Base-by-base conservation (phyloP, 2,329 filamentous ascomycete species). In the Pezicula rhizophila region DNA sequence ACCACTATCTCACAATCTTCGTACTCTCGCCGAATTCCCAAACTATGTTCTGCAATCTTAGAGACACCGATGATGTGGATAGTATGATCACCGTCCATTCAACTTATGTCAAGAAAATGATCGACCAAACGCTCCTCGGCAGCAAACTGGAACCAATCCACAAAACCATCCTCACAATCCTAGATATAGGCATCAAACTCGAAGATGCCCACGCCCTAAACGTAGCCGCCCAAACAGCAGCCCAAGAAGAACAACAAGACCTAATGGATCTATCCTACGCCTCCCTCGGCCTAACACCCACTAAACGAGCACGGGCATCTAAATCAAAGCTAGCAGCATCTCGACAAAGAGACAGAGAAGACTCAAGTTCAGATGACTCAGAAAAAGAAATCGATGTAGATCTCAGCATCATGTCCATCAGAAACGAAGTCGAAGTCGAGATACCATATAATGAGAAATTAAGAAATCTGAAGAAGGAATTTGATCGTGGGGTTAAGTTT, bases 81-180 rank as follows among this genome's bases (percentile, higher is more conserved):
- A 78, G 78, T 23, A 95, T 96, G 87, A 82, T 90, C 23, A 68
- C 68, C 1, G 75, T 83, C 1, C 90, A 96, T 62, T 68, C 77
- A 4, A 63, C 66, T 0, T 92, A 85, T 59, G 70, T 86, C 40
- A 74, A 73, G 40, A 75, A 75, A 2, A 69, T 93, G 10, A 71
- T 83, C 48, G 77, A 82, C 28, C 82, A 89, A 54, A 80, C 86
- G 8, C 78, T 93, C 20, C 76, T 95, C 0, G 81, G 84, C 0
- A 69, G 74, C 14, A 84, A 83, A 47, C 68, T 96, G 4, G 73
- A 75, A 14, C 84, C 86, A 0, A 86, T 96, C 33, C 77, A 81
- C 48, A 79, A 87, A 49, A 81, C 81, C 12, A 78, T 95, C 15
- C 72, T 92, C n/a, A 80, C 84, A 42, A 69, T 93, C 2, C 74